Evolutionary conservation across 352 stramenopile species (phyloP), one percentile per base, ranked within the genome.

Genomic region (Phytophthora sp.): DNA sequence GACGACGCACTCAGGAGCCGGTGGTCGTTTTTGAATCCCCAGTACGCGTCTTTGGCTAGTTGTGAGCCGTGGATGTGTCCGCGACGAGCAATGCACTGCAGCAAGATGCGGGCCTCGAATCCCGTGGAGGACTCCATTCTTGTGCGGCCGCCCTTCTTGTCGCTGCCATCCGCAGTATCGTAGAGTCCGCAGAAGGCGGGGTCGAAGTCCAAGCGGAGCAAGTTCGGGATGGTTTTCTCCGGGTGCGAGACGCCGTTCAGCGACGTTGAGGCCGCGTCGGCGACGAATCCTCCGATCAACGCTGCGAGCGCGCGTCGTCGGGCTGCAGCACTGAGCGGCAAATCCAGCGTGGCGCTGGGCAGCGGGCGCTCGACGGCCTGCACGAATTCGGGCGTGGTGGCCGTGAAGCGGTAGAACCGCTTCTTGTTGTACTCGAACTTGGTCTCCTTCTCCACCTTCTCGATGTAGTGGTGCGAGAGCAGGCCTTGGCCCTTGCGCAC

Each of bases 361-460:
- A 92, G 41, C 11, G 69, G 67, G 4, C 69, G 62, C 35, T 76
- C 69, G 15, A 77, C 69, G 2, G 74, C 76, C 27, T 79, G 72
- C 24, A 91, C 79, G 61, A 91, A 91, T 56, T 93, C 84, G 4
- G 82, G 84, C 3, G 84, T 91, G 9, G 82, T 91, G 66, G 77
- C 72, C 35, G 82, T 92, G 64, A 92, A 94, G 21, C 81, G 79
- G 51, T 87, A 94, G 66, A 92, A 94, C 24, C 77, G 73, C 60
- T 91, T 91, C 70, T 87, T 88, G 68, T 80, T 85, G 76, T 91
- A 92, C 74, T 90, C 80, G 41, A 92, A 94, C 74, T 90, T 91
- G 68, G 82, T 73, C 57, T 93, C 84, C 58, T 88, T 90, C 52
- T 91, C 82, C 26, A 93, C 84, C 43, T 91, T 91, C 52, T 91